These are phyloP conservation scores for Rhodamnia rubescens DNA, from an alignment of 345 rosid species.

Conservation along the genomic window DNA sequence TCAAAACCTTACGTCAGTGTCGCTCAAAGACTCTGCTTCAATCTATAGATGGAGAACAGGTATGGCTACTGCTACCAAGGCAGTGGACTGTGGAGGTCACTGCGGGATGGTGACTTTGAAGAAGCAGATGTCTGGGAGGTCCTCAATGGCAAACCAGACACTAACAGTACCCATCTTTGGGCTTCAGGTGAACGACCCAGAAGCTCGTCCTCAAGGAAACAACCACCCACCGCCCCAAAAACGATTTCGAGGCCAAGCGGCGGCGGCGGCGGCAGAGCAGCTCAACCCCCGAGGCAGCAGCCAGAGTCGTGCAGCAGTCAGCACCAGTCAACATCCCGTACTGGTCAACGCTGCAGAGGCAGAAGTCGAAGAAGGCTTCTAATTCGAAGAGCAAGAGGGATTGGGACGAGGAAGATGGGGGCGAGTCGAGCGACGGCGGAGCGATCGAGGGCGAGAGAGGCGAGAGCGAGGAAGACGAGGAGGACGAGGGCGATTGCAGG, in stretches of 20 bases:
- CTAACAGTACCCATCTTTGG: neutral
- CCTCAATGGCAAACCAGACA: conserved; percentile 19
- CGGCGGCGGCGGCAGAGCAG: neutral
- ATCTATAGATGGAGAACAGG: conserved; percentile 8
- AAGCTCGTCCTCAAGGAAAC: conserved; percentile 10
- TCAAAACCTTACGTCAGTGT: neutral
- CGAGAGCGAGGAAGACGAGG: neutral
- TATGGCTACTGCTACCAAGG: conserved; percentile 6
- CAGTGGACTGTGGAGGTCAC: conserved; percentile 16
- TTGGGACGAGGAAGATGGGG: neutral
- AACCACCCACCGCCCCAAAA: conserved; percentile 32
- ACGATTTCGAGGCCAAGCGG: conserved; percentile 30
- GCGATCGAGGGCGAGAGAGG: neutral
- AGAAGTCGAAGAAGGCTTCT: conserved; percentile 20
- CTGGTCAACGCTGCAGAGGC: conserved; percentile 43
- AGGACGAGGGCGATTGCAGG: conserved; percentile 4
- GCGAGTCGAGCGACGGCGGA: conserved; percentile 3
- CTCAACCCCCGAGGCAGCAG: conserved; percentile 5
- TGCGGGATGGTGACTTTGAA: conserved; percentile 29
- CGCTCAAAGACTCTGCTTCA: neutral
- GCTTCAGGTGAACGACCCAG: conserved; percentile 9
- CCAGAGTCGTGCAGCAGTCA: conserved; percentile 30
- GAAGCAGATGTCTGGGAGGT: conserved; percentile 37
- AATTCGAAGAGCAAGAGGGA: neutral
- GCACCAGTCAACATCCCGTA: conserved; percentile 65